These are phyloP conservation scores for Cladorrhinum sp. DNA, from an alignment of 2,329 filamentous ascomycete genomes.

Conservation along the genomic window DNA sequence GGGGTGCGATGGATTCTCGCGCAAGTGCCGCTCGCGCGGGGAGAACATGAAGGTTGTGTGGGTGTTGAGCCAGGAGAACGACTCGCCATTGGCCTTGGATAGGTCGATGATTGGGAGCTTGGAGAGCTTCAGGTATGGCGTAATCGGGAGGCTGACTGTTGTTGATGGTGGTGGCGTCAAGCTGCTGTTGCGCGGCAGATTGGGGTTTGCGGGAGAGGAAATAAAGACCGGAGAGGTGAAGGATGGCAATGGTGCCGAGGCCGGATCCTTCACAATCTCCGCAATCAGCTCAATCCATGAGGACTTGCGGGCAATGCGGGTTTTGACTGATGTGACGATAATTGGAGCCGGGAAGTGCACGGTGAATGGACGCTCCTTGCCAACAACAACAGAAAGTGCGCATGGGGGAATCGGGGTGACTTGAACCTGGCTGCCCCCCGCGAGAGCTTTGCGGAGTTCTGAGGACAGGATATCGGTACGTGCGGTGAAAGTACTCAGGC, in stretches of 20 bases:
- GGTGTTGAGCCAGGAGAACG: neutral
- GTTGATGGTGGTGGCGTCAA: too few species aligned
- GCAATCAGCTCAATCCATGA: conserved; percentile 7
- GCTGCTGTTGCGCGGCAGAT: neutral
- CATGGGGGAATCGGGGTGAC: neutral
- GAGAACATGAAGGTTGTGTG: neutral
- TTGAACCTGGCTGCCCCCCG: neutral
- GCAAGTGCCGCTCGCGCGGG: neutral
- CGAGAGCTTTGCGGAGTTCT: neutral
- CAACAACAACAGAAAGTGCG: neutral
- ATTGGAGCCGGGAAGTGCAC: conserved; percentile 7
- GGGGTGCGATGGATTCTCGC: neutral
- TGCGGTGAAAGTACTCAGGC: neutral
- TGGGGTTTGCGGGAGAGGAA: neutral
- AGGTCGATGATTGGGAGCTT: neutral
- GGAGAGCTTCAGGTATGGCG: neutral
- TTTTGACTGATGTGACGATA: neutral
- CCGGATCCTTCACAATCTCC: neutral
- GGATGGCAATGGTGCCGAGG: neutral
- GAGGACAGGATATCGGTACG: neutral
- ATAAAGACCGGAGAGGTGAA: neutral
- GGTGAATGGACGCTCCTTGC: neutral
- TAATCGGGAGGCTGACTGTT: neutral
- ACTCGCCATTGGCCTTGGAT: neutral
- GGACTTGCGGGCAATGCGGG: neutral